Percentiles rank a stretch among this genome's conserved stretches.
Evolutionary conservation across 2,329 filamentous ascomycete genomes (phyloP).

Genomic region (Ceratocystis destructans): DNA sequence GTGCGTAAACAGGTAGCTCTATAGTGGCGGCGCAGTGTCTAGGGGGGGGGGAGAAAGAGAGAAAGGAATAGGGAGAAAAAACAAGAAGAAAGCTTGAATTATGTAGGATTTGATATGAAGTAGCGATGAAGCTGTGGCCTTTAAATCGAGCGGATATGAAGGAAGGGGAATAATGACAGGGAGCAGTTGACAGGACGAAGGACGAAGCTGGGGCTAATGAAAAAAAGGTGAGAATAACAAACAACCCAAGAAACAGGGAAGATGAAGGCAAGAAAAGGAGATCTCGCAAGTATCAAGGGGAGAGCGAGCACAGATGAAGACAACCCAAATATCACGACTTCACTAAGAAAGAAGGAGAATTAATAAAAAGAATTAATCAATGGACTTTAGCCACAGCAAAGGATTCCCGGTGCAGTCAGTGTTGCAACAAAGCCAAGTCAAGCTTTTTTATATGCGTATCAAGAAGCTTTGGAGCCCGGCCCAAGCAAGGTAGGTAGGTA

Average conservation of each 20-base stretch:
- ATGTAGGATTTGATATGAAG: conserved; percentile 1
- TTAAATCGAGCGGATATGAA: conserved; percentile 1
- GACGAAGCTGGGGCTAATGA: not conserved
- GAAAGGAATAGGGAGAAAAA: not conserved
- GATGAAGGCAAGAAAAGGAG: not conserved
- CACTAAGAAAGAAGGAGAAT: not conserved
- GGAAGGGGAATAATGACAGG: not conserved
- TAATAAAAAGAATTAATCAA: not conserved
- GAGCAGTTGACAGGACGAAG: not conserved
- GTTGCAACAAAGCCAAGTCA: not conserved
- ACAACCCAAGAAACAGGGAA: not conserved
- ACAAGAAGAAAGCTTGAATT: not conserved
- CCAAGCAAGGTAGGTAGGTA: not conserved
- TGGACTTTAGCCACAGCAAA: not conserved
- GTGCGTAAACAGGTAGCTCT: not conserved
- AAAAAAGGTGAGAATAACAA: not conserved
- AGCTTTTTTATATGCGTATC: not conserved
- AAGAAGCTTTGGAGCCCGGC: not conserved
- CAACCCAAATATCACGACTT: not conserved
- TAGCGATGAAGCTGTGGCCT: conserved; percentile 3
- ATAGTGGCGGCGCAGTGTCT: not conserved
- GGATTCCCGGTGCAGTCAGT: not conserved
- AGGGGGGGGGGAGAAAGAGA: not conserved
- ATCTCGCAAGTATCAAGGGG: not conserved
- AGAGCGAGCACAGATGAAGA: not conserved